These are phyloP conservation scores for Rhodotorula sp. DNA, from an alignment of 1,284 basidiomycete genomes.

Conservation along the genomic window DNA sequence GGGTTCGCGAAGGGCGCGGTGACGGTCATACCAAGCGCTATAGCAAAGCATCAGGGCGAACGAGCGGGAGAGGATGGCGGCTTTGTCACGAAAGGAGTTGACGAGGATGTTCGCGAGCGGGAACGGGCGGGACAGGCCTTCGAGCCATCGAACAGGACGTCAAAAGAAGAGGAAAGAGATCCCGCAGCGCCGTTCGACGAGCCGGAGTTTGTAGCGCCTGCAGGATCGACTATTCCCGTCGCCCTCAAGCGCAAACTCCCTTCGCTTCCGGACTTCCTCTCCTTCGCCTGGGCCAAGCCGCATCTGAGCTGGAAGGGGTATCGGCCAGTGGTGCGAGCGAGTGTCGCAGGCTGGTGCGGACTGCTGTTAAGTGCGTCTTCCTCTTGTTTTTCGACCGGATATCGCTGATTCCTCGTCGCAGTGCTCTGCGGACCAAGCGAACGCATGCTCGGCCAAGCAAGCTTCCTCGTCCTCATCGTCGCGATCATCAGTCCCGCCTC, in stretches of 20 bases:
- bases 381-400: background rate
- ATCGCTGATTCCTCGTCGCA: background rate
- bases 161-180: background rate
- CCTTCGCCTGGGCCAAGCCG: conserved; percentile 24
- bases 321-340: conserved; percentile 25
- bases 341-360: conserved; percentile 37
- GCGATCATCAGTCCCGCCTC: conserved; percentile 29
- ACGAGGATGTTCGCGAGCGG: background rate
- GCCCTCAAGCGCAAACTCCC: background rate
- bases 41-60: background rate
- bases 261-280: conserved; percentile 9
- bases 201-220: background rate
- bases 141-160: background rate
- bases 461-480: conserved; percentile 37
- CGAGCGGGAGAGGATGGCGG: background rate
- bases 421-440: conserved; percentile 17
- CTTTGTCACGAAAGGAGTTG: no score
- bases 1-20: conserved; percentile 2
- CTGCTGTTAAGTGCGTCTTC: conserved; percentile 21
- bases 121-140: background rate
- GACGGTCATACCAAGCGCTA: background rate
- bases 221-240: background rate
- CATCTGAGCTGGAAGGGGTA: conserved; percentile 37
- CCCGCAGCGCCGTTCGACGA: background rate
- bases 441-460: conserved; percentile 28